Evolutionary conservation across 2,329 filamentous ascomycete species (phyloP).

Genomic region (Aphanoascus verrucosus): DNA sequence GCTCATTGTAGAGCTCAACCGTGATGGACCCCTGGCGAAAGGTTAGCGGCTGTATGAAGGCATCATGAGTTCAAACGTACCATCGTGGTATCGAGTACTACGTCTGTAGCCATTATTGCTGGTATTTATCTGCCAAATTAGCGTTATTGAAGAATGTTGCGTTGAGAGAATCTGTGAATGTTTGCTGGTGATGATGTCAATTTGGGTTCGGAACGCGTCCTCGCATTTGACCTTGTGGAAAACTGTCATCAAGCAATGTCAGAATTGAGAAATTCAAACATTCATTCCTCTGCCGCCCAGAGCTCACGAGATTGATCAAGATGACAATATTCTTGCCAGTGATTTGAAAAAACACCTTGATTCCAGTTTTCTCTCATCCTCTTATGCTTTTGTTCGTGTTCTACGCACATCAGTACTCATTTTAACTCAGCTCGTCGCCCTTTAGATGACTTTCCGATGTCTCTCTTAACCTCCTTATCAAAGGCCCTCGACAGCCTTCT

Average conservation of each 20-base stretch:
- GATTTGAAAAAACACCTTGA: too few species aligned
- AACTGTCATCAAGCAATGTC: not conserved
- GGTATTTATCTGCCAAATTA: not conserved
- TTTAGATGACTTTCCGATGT: conserved; percentile 19
- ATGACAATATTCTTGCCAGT: not conserved
- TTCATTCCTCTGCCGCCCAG: not conserved
- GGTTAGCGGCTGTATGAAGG: not conserved
- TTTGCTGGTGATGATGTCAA: conserved; percentile 4
- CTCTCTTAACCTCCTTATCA: conserved; percentile 27
- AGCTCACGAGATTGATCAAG: not conserved
- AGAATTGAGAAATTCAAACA: not conserved
- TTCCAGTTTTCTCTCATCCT: too few species aligned
- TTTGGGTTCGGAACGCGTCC: not conserved
- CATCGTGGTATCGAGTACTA: conserved; percentile 77
- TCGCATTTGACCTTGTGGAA: not conserved
- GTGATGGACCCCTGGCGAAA: conserved; percentile 62
- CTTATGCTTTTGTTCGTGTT: too few species aligned
- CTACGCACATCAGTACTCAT: not conserved
- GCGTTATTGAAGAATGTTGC: not conserved
- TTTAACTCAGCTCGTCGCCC: not conserved
- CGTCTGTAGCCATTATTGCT: conserved; percentile 58
- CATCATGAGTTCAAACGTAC: conserved; percentile 36
- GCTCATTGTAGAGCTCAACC: conserved; percentile 78
- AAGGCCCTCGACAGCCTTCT: conserved; percentile 33
- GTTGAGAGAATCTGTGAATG: not conserved